These are phyloP conservation scores for Ganoderma lucidum DNA, from an alignment of 1,284 basidiomycete genomes.

Conservation along the genomic window DNA sequence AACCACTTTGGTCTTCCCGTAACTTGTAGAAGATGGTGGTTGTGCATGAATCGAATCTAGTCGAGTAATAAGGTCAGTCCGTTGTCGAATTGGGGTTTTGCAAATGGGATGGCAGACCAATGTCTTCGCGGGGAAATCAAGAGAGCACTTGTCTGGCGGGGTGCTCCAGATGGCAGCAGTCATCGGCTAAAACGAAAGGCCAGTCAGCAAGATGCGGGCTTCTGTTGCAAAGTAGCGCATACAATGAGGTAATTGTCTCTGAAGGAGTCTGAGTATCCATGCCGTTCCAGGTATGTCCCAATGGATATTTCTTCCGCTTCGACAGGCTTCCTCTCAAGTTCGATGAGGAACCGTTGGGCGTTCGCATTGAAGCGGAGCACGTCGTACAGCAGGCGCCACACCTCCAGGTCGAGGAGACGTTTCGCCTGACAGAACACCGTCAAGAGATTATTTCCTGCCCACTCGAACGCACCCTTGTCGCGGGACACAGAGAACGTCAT, in stretches of 20 bases:
- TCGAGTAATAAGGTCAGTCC: neutral
- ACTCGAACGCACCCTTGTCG: constrained; percentile 74
- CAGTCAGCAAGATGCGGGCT: constrained; percentile 9
- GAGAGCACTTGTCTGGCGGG: constrained; percentile 73
- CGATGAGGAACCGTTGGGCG: constrained; percentile 53
- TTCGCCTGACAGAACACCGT: constrained; percentile 73
- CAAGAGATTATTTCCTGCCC: constrained; percentile 71
- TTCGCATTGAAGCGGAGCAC: constrained; percentile 82
- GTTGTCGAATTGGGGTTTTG: neutral
- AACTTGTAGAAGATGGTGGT: constrained; percentile 83
- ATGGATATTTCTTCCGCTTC: constrained; percentile 60
- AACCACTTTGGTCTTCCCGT: constrained; percentile 81
- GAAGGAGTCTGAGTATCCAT: constrained; percentile 77
- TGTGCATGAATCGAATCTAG: constrained; percentile 77
- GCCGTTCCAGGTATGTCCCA: constrained; percentile 70
- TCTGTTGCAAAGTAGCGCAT: constrained; percentile 38
- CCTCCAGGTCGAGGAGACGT: constrained; percentile 67
- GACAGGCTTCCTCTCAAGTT: constrained; percentile 29
- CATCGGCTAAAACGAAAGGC: constrained; percentile 64
- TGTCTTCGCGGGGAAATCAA: constrained; percentile 79
- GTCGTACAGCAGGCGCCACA: constrained; percentile 85
- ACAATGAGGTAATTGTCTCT: constrained; percentile 84
- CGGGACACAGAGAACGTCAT: constrained; percentile 86
- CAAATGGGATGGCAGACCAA: constrained; percentile 50
- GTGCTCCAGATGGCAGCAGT: constrained; percentile 86